Evolutionary conservation across 2,329 filamentous ascomycete genomes (phyloP).

Genomic region (Aaosphaeria pasadenensis): DNA sequence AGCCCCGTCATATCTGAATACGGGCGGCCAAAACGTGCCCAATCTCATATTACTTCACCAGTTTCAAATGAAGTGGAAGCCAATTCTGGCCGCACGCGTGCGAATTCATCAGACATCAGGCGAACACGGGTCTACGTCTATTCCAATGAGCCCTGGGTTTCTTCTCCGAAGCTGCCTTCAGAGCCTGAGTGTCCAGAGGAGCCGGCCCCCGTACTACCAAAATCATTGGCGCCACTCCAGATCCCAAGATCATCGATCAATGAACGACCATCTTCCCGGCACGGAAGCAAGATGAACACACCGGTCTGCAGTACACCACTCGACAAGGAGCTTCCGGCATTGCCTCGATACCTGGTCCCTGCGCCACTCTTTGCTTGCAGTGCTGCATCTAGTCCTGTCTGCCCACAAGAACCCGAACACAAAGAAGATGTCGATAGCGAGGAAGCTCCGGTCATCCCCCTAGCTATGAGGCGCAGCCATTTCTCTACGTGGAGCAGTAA

Average conservation of each 20-base stretch:
- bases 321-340: conserved; percentile 27
- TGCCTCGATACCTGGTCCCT: conserved; percentile 27
- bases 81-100: conserved; percentile 17
- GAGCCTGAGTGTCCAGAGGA: conserved; percentile 11
- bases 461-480: conserved; percentile 23
- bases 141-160: conserved; percentile 7
- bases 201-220: conserved; percentile 10
- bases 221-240: conserved; percentile 9
- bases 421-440: conserved; percentile 2
- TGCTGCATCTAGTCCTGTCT: conserved; percentile 5
- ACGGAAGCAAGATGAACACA: background rate
- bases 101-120: conserved; percentile 21
- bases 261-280: conserved; percentile 6
- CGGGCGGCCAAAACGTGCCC: conserved; percentile 10
- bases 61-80: conserved; percentile 5
- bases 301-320: conserved; percentile 7
- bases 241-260: conserved; percentile 13
- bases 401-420: conserved; percentile 4
- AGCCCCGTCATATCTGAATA: background rate
- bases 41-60: conserved; percentile 3
- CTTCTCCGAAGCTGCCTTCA: conserved; percentile 16
- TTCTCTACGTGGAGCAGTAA: conserved; percentile 33
- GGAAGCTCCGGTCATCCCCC: conserved; percentile 8
- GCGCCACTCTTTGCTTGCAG: conserved; percentile 26
- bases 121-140: conserved; percentile 6